Percentiles rank a stretch among this genome's conserved stretches.
These are phyloP conservation scores for Cladosporium sphaerospermum DNA, from an alignment of 2,329 filamentous ascomycete species.

Conservation along the genomic window DNA sequence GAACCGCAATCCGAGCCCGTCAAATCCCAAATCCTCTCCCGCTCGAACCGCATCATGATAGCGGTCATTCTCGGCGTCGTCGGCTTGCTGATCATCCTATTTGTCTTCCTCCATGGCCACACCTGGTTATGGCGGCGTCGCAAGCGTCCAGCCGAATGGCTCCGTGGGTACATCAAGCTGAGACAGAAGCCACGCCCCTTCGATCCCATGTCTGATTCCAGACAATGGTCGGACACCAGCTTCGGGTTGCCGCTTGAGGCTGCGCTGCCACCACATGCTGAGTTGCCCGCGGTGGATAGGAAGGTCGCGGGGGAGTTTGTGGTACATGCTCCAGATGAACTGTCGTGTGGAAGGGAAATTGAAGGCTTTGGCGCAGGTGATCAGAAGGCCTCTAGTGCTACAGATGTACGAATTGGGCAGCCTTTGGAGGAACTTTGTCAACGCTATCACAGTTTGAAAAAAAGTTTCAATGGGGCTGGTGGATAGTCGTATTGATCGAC, in stretches of 20 bases:
- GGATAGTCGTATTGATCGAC: too few relatives aligned
- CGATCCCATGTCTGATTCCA: neutral
- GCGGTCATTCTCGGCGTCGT: neutral
- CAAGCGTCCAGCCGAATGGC: neutral
- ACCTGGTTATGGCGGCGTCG: neutral
- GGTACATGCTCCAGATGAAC: neutral
- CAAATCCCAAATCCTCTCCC: neutral
- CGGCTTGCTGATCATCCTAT: neutral
- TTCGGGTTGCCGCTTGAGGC: neutral
- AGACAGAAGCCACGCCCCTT: neutral
- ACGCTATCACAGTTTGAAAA: too few relatives aligned
- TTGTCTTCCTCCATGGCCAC: neutral
- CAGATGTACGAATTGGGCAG: neutral
- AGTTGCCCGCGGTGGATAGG: neutral
- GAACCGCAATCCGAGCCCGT: neutral
- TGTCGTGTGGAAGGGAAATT: neutral
- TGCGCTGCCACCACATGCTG: neutral
- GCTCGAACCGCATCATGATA: neutral
- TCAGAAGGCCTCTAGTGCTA: neutral
- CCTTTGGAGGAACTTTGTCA: neutral
- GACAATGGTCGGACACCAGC: neutral
- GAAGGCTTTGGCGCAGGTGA: neutral
- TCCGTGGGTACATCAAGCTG: neutral
- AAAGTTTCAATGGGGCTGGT: too few relatives aligned
- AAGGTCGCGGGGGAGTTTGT: neutral